A percentile compares a stretch with the other conserved stretches of the same genome.
Evolutionary conservation across 2,329 filamentous ascomycete genomes (phyloP).

Genomic region (Venturia carpophila): DNA sequence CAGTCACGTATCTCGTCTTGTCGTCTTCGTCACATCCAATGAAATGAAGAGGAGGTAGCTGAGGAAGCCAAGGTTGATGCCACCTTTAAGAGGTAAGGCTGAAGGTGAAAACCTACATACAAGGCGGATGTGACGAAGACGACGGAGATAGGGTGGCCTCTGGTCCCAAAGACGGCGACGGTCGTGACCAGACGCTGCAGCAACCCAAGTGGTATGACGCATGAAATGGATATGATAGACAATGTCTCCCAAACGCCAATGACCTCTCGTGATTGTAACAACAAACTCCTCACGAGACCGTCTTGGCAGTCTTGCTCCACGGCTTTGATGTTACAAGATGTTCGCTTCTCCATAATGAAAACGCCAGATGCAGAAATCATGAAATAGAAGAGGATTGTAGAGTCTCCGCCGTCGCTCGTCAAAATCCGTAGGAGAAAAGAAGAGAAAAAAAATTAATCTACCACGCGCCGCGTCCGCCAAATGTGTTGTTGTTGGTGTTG

Average conservation of each 20-base stretch:
- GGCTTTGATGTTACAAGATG: slow-evolving; percentile 10
- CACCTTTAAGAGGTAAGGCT: slow-evolving; percentile 26
- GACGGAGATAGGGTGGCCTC: slow-evolving; percentile 33
- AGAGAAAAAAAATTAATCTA: slow-evolving; percentile 19
- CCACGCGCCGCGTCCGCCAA: slow-evolving; percentile 35
- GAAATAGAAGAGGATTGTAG: background rate
- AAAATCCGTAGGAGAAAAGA: slow-evolving; percentile 13
- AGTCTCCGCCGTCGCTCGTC: slow-evolving; percentile 16
- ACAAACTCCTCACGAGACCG: background rate
- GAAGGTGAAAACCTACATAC: slow-evolving; percentile 34
- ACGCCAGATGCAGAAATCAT: slow-evolving; percentile 14
- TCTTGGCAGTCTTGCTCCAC: slow-evolving; percentile 1
- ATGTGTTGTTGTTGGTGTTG: slow-evolving; percentile 54
- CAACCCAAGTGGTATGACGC: slow-evolving; percentile 4
- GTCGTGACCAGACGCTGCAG: slow-evolving; percentile 9
- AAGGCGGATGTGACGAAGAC: slow-evolving; percentile 38
- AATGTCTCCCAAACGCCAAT: slow-evolving; percentile 2
- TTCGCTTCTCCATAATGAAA: slow-evolving; percentile 7
- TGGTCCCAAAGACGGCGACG: slow-evolving; percentile 23
- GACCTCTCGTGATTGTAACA: background rate
- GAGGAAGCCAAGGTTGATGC: slow-evolving; percentile 17
- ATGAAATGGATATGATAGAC: slow-evolving; percentile 9
- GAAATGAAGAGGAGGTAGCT: slow-evolving; percentile 23
- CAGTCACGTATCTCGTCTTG: slow-evolving; percentile 12
- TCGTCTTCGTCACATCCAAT: slow-evolving; percentile 35